Percentiles rank a stretch among this genome's conserved stretches.
Evolutionary conservation across 768 basidiomycete species (phyloP).

Genomic region (Austroboletus eburneus): DNA sequence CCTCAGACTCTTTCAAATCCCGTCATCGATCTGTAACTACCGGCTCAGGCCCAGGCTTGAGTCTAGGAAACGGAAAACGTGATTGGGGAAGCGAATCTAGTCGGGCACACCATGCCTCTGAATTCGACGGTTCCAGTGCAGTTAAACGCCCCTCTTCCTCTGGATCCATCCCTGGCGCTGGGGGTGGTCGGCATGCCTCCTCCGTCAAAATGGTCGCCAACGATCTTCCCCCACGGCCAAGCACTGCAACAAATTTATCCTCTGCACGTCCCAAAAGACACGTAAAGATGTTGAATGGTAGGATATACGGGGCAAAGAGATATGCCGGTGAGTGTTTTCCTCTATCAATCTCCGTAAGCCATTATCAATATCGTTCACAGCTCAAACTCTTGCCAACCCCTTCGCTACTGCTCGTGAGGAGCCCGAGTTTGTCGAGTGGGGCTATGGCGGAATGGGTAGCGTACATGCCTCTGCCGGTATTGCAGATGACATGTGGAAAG

Average conservation of each 20-base stretch:
- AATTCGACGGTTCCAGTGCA: background rate
- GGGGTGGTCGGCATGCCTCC: slow-evolving; percentile 27
- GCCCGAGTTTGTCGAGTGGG: slow-evolving; percentile 91
- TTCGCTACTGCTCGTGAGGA: slow-evolving; percentile 62
- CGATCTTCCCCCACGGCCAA: slow-evolving; percentile 1
- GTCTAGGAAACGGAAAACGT: background rate
- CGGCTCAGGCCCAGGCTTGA: slow-evolving; percentile 9
- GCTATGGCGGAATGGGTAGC: slow-evolving; percentile 81
- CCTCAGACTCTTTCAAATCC: slow-evolving; percentile 1
- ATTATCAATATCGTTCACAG: background rate
- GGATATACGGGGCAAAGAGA: slow-evolving; percentile 64
- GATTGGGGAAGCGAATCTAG: slow-evolving; percentile 4
- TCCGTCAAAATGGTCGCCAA: slow-evolving; percentile 5
- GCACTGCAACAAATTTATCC: slow-evolving; percentile 8
- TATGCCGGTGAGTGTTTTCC: slow-evolving; percentile 18
- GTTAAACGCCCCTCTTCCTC: slow-evolving; percentile 27
- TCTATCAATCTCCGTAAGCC: background rate
- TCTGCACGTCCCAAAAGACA: slow-evolving; percentile 25
- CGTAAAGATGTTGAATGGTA: slow-evolving; percentile 77
- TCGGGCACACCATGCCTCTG: background rate
- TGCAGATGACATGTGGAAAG: slow-evolving; percentile 28
- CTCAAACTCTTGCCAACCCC: slow-evolving; percentile 44
- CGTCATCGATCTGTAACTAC: slow-evolving; percentile 21
- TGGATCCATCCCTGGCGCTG: slow-evolving; percentile 17
- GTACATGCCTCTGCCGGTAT: slow-evolving; percentile 29